Evolutionary conservation across 257 asterid genomes (phyloP).

Genomic region (Linderniella brevidens): DNA sequence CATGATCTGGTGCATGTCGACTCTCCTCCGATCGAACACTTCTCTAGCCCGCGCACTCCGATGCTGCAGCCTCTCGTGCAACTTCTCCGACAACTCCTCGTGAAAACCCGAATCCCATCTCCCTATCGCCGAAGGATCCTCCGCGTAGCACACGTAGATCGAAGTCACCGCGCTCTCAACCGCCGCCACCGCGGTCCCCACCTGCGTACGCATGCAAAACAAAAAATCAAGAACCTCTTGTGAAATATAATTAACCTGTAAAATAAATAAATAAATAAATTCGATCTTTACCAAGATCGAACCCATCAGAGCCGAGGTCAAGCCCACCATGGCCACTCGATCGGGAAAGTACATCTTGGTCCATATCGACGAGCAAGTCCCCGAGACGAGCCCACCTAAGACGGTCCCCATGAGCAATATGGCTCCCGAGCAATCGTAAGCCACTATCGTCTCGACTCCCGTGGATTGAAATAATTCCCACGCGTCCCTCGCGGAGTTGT

Average conservation of each 20-base stretch:
- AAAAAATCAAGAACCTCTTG: neutral
- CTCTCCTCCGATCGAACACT: neutral
- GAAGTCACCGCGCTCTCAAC: conserved; percentile 97
- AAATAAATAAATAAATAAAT: too few relatives aligned
- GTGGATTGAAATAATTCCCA: conserved; percentile 98
- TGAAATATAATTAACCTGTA: too few relatives aligned
- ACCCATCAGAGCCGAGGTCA: conserved; percentile 87
- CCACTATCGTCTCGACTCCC: conserved; percentile 87
- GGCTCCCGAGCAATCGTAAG: conserved; percentile 97
- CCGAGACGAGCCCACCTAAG: conserved; percentile 73
- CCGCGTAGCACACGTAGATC: conserved; percentile 77
- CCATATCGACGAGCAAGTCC: conserved; percentile 82
- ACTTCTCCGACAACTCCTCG: conserved; percentile 58
- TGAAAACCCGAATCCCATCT: conserved; percentile 76
- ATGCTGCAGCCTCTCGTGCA: conserved; percentile 84
- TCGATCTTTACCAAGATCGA: conserved; percentile 63
- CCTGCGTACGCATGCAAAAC: conserved; percentile 24
- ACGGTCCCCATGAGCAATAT: conserved; percentile 79
- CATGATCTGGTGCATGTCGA: too few relatives aligned
- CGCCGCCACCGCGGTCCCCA: conserved; percentile 79
- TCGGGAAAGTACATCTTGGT: conserved; percentile 58
- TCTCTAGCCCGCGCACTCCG: conserved; percentile 71
- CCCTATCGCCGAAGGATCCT: conserved; percentile 65
- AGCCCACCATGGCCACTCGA: conserved; percentile 71
- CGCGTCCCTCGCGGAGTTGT: conserved; percentile 91